Base-by-base conservation (phyloP, 2,329 filamentous ascomycete species). In the Truncatella angustata region DNA sequence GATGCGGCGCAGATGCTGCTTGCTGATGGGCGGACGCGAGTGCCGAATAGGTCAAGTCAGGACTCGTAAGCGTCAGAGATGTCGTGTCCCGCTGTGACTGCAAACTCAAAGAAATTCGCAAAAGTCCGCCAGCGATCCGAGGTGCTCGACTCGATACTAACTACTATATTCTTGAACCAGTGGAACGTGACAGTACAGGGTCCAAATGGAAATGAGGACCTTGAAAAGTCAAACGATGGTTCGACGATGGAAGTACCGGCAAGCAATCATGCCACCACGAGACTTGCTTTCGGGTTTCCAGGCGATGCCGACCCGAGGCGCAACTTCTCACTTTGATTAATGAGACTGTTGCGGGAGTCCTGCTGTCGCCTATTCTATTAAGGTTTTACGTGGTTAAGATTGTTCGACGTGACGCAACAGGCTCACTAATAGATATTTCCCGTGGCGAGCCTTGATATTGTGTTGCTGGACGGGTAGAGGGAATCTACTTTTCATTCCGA, bases 381-480 rank as follows among this genome's bases (percentile, higher is more conserved):
- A 48, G 21, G 45, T 36, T 49, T 49, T 21, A 35, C 18, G 20
- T 49, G 45, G 45, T 49, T 28, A 23, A 23, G 45, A 28, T 39
- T 49, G 18, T 49, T 34, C 16, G 20, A 49, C 32, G 45, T 49
- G 45, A 49, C 45, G 45, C 45, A 49, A 34, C 45, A 36, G n/a
- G 26, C 21, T n/a, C 44, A 28, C 28, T 24, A 30, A 26, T 28
- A n/a, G 10, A 45, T 28, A 26, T 45, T 18, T 45, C 23, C n/a
- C 26, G 24, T 23, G 18, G 42, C 23, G 24, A 45, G 20, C 23
- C 18, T 32, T n/a, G n/a, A n/a, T n/a, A n/a, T n/a, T n/a, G n/a
- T n/a, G n/a, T n/a, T n/a, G n/a, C n/a, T n/a, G n/a, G n/a, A n/a
- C n/a, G n/a, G n/a, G n/a, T n/a, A n/a, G n/a, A n/a, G n/a, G n/a